Evolutionary conservation across 176 grass and related monocot species (phyloP), one percentile per base, ranked within the genome.

Genomic region (Elaeis guineensis): DNA sequence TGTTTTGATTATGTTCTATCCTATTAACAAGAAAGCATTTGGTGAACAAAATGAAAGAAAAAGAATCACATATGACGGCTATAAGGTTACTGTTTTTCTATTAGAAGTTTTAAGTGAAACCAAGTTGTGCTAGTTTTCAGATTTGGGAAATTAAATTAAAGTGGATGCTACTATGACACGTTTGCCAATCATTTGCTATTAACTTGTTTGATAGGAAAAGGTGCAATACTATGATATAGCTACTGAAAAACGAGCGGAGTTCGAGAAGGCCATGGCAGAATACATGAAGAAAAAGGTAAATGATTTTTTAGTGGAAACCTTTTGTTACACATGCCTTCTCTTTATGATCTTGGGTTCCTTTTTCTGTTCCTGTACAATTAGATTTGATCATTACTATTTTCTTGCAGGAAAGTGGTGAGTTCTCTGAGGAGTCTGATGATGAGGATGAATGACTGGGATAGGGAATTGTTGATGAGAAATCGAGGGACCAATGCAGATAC

Each of bases 221-320:
- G 87, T 96, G 54, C 69, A 77, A 59, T 90, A 96, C 55, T 96
- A 90, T 67, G 92, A 96, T 69, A 79, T 85, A 70, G 92, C 92
- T 48, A 96, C 87, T 0, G 75, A 88, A 72, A 91, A 90, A 70
- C 75, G 92, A 59, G 87, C 87, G 1, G 87, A 87, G 30, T 91
- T 88, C 75, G 92, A 96, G 69, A 90, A 74, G 64, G 64, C 78
- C n/a, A 67, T 85, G 78, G 67, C 73, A 72, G 75, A 80, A 52
- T 96, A 88, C 77, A 82, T 77, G 6, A 91, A 96, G 92, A 88
- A 77, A 85, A 82, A 78, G 80, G 86, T 96, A 25, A 2, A 22
- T 51, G 2, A 49, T 24, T 17, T 67, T 32, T 22, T 24, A 14
- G 65, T 28, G 54, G 57, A 30, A 20, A 59, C 5, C 16, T 55